Conservation (phyloP, 2,329 filamentous ascomycete species). For the Trichoderma breve region DNA sequence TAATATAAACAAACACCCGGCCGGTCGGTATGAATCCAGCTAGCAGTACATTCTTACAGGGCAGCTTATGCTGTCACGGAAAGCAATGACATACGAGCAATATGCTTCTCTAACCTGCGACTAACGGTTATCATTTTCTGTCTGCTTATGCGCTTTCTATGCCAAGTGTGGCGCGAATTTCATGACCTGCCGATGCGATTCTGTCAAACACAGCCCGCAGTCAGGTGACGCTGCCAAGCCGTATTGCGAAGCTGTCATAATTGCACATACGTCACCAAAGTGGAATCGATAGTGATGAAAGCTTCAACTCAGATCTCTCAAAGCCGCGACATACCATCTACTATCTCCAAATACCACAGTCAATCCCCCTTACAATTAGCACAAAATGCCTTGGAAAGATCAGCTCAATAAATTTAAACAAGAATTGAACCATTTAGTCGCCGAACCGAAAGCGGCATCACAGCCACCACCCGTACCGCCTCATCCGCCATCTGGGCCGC, state of each 20-base stretch:
- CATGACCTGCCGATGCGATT: background rate
- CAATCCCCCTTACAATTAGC: background rate
- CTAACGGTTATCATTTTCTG: background rate
- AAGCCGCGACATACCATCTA: background rate
- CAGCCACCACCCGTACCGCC: conserved; percentile 19
- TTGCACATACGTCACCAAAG: background rate
- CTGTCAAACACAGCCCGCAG: background rate
- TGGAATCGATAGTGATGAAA: background rate
- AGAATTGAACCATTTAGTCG: conserved; percentile 38
- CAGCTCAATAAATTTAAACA: conserved; percentile 40
- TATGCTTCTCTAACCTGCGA: background rate
- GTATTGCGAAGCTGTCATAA: background rate
- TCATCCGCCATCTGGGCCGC: conserved; percentile 24
- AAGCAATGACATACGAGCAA: background rate
- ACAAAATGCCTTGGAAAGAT: conserved; percentile 38
- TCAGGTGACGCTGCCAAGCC: conserved; percentile 6
- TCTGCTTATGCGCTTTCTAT: background rate
- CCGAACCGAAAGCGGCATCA: conserved; percentile 27
- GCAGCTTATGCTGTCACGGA: background rate
- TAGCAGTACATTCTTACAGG: background rate
- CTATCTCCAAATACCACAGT: background rate
- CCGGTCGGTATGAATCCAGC: background rate
- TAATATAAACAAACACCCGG: background rate
- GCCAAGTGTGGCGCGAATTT: background rate
- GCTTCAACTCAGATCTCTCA: background rate